Conservation (phyloP, 768 basidiomycete genomes). For the Cyathus striatus region DNA sequence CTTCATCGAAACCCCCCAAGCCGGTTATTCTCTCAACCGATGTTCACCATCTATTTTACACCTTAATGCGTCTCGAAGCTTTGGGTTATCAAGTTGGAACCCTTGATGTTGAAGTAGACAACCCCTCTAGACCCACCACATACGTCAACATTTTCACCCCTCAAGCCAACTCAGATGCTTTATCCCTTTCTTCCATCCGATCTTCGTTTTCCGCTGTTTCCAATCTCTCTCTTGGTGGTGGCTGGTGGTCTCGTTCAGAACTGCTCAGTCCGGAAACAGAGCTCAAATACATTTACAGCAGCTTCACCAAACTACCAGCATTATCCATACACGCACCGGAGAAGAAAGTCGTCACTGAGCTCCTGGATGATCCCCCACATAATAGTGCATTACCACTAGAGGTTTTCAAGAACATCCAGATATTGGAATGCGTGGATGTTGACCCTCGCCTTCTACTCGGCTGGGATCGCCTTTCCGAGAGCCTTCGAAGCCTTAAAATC, state of each 20-base stretch:
- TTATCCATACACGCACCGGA: constrained; percentile 62
- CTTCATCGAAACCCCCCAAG: constrained; percentile 32
- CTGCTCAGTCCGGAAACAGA: constrained; percentile 61
- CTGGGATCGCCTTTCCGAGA: constrained; percentile 75
- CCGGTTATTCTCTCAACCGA: constrained; percentile 68
- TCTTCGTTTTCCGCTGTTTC: constrained; percentile 78
- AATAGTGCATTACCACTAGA: constrained; percentile 78
- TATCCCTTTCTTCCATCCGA: constrained; percentile 70
- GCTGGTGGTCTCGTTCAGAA: constrained; percentile 67
- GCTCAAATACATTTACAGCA: constrained; percentile 83
- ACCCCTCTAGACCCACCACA: constrained; percentile 72
- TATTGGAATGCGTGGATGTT: constrained; percentile 69
- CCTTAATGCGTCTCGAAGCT: constrained; percentile 82
- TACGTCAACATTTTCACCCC: constrained; percentile 56
- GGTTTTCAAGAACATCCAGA: constrained; percentile 80
- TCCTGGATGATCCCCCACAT: constrained; percentile 62
- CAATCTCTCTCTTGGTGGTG: constrained; percentile 61
- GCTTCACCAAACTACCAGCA: constrained; percentile 87
- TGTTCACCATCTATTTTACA: constrained; percentile 82
- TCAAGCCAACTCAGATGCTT: constrained; percentile 64
- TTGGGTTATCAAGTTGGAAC: constrained; percentile 73
- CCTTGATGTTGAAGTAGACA: constrained; percentile 71
- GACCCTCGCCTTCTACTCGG: constrained; percentile 81
- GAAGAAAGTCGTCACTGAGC: constrained; percentile 61
- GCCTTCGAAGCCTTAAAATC: constrained; percentile 69